These are phyloP conservation scores for Asparagopsis taxiformis DNA, from an alignment of 31 red algal genomes.

Conservation along the genomic window DNA sequence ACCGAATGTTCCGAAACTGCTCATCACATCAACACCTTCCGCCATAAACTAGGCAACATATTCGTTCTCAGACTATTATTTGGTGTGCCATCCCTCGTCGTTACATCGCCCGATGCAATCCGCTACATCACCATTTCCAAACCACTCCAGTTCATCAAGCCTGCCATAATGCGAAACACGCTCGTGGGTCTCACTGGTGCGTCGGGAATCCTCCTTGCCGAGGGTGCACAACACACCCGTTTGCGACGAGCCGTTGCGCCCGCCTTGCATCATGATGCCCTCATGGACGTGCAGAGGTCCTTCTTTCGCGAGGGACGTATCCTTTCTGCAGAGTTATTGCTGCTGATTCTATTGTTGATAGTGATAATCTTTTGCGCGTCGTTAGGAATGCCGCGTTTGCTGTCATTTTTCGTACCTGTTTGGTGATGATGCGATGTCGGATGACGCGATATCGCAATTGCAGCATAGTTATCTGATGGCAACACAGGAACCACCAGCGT, in stretches of 20 bases:
- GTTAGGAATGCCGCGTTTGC: neutral
- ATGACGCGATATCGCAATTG: neutral
- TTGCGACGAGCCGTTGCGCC: neutral
- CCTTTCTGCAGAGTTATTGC: no score
- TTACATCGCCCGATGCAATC: neutral
- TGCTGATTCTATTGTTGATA: no score
- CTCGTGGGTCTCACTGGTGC: neutral
- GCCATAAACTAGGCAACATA: neutral
- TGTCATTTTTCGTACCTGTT: slow-evolving; percentile 10
- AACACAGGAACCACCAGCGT: neutral
- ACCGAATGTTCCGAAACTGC: neutral
- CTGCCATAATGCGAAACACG: neutral
- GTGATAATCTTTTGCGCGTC: neutral
- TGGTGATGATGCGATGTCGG: neutral
- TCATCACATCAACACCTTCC: neutral
- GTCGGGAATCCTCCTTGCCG: slow-evolving; percentile 6
- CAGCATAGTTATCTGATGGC: neutral
- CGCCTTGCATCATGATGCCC: slow-evolving; percentile 1
- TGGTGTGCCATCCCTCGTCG: neutral
- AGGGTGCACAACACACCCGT: neutral
- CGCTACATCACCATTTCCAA: neutral
- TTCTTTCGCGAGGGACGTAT: slow-evolving; percentile 10
- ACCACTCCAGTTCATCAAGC: neutral
- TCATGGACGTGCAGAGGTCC: neutral
- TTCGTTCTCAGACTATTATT: neutral